phyloP scores from a whole-genome alignment of 2,329 filamentous ascomycete genomes.

The Fusarium mundagurra region DNA sequence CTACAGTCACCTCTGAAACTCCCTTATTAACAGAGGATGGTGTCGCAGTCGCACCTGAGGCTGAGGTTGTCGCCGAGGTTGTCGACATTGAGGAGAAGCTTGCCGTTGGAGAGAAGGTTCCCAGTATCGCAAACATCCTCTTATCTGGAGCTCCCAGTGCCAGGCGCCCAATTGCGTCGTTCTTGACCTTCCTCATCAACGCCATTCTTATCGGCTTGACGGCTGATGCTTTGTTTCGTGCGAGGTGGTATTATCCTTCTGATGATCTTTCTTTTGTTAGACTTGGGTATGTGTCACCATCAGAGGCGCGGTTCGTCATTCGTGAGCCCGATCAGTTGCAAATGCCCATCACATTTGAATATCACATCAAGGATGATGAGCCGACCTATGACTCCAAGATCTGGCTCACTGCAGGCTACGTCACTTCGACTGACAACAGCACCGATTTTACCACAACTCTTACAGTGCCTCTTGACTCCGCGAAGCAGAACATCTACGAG shows the following conservation, averaged over 20 bases:
- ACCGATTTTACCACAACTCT: constrained; percentile 86
- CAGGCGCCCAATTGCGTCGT: constrained; percentile 71
- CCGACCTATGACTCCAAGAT: constrained; percentile 63
- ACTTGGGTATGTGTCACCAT: constrained; percentile 85
- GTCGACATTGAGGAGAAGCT: constrained; percentile 73
- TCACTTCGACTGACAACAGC: constrained; percentile 73
- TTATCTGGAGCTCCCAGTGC: constrained; percentile 80
- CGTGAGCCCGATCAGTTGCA: constrained; percentile 81
- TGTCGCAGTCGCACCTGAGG: constrained; percentile 41
- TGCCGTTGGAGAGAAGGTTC: constrained; percentile 64
- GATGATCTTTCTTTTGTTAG: constrained; percentile 86
- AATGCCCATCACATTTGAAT: constrained; percentile 79
- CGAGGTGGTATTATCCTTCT: constrained; percentile 73
- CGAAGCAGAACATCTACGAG: constrained; percentile 79
- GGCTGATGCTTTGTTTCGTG: constrained; percentile 81
- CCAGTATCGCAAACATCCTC: constrained; percentile 71
- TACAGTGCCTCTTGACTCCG: constrained; percentile 69
- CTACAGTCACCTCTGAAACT: constrained; percentile 45
- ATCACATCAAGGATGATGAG: constrained; percentile 63
- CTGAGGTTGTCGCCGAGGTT: constrained; percentile 56
- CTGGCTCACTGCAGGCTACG: constrained; percentile 74
- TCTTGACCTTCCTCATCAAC: constrained; percentile 78
- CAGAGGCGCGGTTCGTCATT: constrained; percentile 81
- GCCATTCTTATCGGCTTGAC: constrained; percentile 72
- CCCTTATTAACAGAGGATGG: constrained; percentile 47